These are phyloP conservation scores for Colletotrichum shisoi DNA, from an alignment of 2,329 filamentous ascomycete species.

Conservation along the genomic window DNA sequence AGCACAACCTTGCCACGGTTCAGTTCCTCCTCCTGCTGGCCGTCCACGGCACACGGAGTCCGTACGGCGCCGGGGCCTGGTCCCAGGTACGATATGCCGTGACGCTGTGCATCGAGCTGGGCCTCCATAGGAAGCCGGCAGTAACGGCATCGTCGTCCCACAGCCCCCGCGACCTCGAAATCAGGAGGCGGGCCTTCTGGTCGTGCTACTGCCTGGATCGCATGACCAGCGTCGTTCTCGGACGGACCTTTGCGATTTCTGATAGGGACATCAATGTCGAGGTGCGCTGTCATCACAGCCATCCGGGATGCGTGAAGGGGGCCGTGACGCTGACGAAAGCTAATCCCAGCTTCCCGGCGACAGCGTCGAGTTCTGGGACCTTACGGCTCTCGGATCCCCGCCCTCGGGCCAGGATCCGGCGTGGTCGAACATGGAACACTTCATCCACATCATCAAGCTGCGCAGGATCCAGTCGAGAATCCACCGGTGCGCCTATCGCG, in stretches of 20 bases:
- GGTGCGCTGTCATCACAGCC: slow-evolving; percentile 20
- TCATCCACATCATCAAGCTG: slow-evolving; percentile 45
- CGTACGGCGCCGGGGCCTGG: slow-evolving; percentile 49
- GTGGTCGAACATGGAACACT: slow-evolving; percentile 44
- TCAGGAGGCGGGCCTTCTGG: slow-evolving; percentile 48
- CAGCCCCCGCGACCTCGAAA: slow-evolving; percentile 41
- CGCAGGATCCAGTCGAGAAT: slow-evolving; percentile 42
- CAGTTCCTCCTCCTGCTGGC: slow-evolving; percentile 48
- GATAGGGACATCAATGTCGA: slow-evolving; percentile 48
- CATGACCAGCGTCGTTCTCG: slow-evolving; percentile 47
- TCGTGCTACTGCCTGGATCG: slow-evolving; percentile 49
- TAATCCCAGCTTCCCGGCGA: slow-evolving; percentile 41
- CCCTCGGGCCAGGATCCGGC: not conserved
- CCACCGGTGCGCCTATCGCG: slow-evolving; percentile 41
- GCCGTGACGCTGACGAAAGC: not conserved
- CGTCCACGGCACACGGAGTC: slow-evolving; percentile 47
- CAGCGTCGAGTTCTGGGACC: slow-evolving; percentile 41
- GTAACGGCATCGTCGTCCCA: not conserved
- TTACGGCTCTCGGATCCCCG: slow-evolving; percentile 32
- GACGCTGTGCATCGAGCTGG: slow-evolving; percentile 47
- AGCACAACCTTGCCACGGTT: slow-evolving; percentile 47
- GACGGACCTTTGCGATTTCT: slow-evolving; percentile 48
- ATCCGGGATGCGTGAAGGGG: no score
- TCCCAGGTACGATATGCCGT: slow-evolving; percentile 47
- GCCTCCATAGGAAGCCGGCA: slow-evolving; percentile 44